phyloP scores from a whole-genome alignment of 345 rosid genomes.

The Citrus cavaleriei region DNA sequence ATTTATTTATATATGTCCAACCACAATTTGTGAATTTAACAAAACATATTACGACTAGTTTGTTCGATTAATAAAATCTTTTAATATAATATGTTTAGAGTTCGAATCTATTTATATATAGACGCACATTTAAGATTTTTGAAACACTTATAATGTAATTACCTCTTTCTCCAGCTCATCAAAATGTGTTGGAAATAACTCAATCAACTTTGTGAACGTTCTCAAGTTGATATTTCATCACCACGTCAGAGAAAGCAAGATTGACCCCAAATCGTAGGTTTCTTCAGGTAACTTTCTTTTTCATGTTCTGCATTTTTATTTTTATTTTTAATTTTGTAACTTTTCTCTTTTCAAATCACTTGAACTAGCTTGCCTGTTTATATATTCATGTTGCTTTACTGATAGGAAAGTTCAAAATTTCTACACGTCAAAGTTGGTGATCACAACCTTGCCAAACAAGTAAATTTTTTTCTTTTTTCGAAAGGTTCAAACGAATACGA shows the following conservation, averaged over 20 bases:
- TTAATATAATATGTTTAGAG: no score
- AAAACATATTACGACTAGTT: no score
- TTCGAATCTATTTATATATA: no score
- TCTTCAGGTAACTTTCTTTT: slow-evolving; percentile 8
- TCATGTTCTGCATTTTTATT: not conserved
- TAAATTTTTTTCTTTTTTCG: no score
- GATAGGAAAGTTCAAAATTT: not conserved
- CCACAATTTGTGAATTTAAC: no score
- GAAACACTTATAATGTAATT: not conserved
- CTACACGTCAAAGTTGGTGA: no score
- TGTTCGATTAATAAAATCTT: no score
- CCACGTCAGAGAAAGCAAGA: slow-evolving; percentile 10
- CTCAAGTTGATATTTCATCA: slow-evolving; percentile 18
- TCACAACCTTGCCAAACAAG: no score
- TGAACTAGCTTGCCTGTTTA: not conserved
- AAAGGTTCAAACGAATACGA: no score
- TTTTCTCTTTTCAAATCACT: not conserved
- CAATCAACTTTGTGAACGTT: slow-evolving; percentile 23
- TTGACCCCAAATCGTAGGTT: slow-evolving; percentile 13
- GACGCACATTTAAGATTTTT: no score
- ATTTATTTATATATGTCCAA: no score
- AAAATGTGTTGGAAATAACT: slow-evolving; percentile 20
- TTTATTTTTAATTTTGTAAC: not conserved
- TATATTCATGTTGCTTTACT: no score
- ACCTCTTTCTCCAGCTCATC: slow-evolving; percentile 32